Evolutionary conservation across 345 rosid species (phyloP), one percentile per base, ranked within the genome.

Genomic region (Pelargonium nanum): DNA sequence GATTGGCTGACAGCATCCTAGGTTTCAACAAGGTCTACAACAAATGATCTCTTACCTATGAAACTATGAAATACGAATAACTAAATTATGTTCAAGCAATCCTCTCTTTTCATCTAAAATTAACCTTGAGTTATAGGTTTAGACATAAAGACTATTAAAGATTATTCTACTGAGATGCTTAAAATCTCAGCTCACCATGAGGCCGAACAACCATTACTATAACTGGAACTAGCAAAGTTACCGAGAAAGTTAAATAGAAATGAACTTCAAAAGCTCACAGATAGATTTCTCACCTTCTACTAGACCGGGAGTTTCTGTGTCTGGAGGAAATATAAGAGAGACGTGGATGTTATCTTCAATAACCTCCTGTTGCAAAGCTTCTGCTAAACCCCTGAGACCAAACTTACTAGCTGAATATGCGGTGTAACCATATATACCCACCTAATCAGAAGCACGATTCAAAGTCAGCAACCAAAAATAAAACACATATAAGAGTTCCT

Each of bases 351-450:
- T 74, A 75, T 86, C 84, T 2, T 57, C 77, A 70, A 88, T 84
- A 51, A 86, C 87, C 73, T 86, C 96, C 66, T 88, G 96, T 57
- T 88, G 96, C 74, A 88, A 60, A 45, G 96, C 85, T 68, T 88
- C 93, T 52, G 93, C 96, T 72, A 88, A 72, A 44, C 96, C 96
- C 24, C 88, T 78, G 4, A 86, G 83, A 13, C 84, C 96, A 70
- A 86, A 88, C 65, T 88, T 88, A 60, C 78, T 84, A 1, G 90
- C 93, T 5, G 90, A 82, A 69, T 88, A 88, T 19, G 84, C 93
- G 53, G 93, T 71, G 78, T 88, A 88, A 13, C 96, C 96, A 64
- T 85, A 88, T 17, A 85, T 58, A 26, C 90, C 92, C 56, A 88
- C 96, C 96, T 85, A 34, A 19, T 48, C 45, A 40, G 19, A 45